Conservation (phyloP, 495 filamentous ascomycete species). For the Cercophora scortea region DNA sequence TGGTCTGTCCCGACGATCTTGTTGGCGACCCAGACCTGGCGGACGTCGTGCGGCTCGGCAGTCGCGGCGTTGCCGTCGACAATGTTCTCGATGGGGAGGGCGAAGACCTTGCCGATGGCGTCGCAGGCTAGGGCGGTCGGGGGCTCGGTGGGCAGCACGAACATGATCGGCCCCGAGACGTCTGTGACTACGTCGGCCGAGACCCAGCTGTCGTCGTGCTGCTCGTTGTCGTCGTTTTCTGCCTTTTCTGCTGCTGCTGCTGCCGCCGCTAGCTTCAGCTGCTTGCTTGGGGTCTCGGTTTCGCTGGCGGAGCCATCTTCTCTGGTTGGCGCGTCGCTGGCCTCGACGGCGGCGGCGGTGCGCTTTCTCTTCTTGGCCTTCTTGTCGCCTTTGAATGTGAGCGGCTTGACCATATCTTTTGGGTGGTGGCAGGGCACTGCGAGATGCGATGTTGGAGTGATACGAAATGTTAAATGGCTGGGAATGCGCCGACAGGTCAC, state of each 20-base stretch:
- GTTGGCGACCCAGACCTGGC: slow-evolving; percentile 92
- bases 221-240: slow-evolving; percentile 48
- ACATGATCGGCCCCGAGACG: slow-evolving; percentile 74
- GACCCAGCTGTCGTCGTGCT: slow-evolving; percentile 81
- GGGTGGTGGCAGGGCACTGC: too few relatives aligned
- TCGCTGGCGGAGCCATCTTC: slow-evolving; percentile 36
- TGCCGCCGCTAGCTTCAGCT: slow-evolving; percentile 29
- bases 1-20: slow-evolving; percentile 71
- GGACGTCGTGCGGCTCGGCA: slow-evolving; percentile 87
- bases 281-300: slow-evolving; percentile 18
- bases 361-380: slow-evolving; percentile 88
- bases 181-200: slow-evolving; percentile 69
- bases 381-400: slow-evolving; percentile 95
- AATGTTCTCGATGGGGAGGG: slow-evolving; percentile 72
- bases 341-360: slow-evolving; percentile 35
- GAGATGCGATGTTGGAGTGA: too few relatives aligned
- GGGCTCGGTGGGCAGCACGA: slow-evolving; percentile 63
- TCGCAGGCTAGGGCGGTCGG: slow-evolving; percentile 76
- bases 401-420: slow-evolving; percentile 60
- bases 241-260: slow-evolving; percentile 34
- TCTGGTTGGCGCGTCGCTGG: slow-evolving; percentile 27
- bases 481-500: too few relatives aligned
- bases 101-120: slow-evolving; percentile 74
- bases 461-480: too few relatives aligned
- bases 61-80: slow-evolving; percentile 67